These are phyloP conservation scores for Tricladium varicosporioides DNA, from an alignment of 2,329 filamentous ascomycete species.

Conservation along the genomic window DNA sequence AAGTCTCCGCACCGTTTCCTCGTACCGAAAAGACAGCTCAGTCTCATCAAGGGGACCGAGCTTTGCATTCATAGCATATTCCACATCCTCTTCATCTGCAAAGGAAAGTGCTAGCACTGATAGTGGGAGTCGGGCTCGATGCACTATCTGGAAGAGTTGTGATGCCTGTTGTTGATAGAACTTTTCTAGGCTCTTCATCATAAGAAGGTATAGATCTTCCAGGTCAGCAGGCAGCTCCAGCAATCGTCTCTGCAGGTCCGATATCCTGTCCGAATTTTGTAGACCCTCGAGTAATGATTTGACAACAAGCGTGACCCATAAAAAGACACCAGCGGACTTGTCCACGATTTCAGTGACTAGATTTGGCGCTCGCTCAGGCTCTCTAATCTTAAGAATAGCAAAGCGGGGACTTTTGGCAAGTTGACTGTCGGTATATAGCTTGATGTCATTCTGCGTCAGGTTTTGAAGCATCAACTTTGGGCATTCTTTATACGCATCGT, in stretches of 20 bases:
- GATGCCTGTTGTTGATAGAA: constrained; percentile 3
- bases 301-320: constrained; percentile 25
- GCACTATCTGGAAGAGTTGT: constrained; percentile 3
- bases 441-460: constrained; percentile 25
- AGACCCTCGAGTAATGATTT: constrained; percentile 9
- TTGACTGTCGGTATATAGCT: constrained; percentile 17
- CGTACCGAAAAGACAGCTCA: background rate
- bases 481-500: constrained; percentile 16
- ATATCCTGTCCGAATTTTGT: constrained; percentile 7
- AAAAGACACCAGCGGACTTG: constrained; percentile 22
- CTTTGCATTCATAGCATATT: background rate
- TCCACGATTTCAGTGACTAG: constrained; percentile 12
- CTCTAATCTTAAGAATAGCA: background rate
- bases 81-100: background rate
- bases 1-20: background rate
- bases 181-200: constrained; percentile 17
- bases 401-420: constrained; percentile 12
- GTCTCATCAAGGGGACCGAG: background rate
- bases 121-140: too few relatives aligned
- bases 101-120: background rate
- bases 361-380: background rate
- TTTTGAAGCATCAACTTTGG: constrained; percentile 24
- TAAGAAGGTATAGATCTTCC: constrained; percentile 14
- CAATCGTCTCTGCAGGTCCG: constrained; percentile 10
- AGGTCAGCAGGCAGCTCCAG: constrained; percentile 7